Evolutionary conservation across 306 rosid species (phyloP).

Genomic region (Fagus sylvatica): DNA sequence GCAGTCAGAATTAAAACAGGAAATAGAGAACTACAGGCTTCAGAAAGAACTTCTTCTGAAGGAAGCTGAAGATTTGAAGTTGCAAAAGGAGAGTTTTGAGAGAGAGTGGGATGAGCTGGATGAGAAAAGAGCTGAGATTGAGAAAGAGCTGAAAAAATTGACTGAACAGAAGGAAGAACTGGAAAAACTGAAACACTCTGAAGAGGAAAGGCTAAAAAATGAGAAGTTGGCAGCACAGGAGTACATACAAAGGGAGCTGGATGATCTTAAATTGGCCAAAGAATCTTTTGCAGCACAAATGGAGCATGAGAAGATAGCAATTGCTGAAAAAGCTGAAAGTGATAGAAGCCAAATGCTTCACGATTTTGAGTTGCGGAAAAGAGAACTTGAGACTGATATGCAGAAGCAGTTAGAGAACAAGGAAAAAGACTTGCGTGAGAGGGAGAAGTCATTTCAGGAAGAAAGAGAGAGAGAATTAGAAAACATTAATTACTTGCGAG

Average conservation of each 20-base stretch:
- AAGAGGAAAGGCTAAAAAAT: constrained; percentile 73
- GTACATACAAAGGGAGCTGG: constrained; percentile 66
- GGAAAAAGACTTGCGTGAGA: constrained; percentile 68
- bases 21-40: constrained; percentile 76
- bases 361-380: constrained; percentile 66
- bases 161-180: constrained; percentile 68
- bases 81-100: constrained; percentile 87
- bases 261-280: constrained; percentile 64
- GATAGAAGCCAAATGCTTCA: constrained; percentile 77
- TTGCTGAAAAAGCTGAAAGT: constrained; percentile 68
- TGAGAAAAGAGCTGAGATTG: constrained; percentile 75
- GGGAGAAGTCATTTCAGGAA: constrained; percentile 69
- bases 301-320: constrained; percentile 68
- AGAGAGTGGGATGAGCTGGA: constrained; percentile 97
- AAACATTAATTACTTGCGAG: constrained; percentile 73
- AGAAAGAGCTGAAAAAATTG: constrained; percentile 65
- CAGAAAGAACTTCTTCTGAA: constrained; percentile 79
- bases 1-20: constrained; percentile 85
- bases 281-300: constrained; percentile 77
- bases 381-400: constrained; percentile 81
- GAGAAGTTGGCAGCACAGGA: constrained; percentile 62
- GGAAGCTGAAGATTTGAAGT: constrained; percentile 87
- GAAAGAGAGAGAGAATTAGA: constrained; percentile 65
- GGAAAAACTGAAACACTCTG: constrained; percentile 56
- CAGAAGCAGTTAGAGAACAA: constrained; percentile 76